Evolutionary conservation across 2,329 filamentous ascomycete genomes (phyloP).

Genomic region (Chaetomiaceae sp.): DNA sequence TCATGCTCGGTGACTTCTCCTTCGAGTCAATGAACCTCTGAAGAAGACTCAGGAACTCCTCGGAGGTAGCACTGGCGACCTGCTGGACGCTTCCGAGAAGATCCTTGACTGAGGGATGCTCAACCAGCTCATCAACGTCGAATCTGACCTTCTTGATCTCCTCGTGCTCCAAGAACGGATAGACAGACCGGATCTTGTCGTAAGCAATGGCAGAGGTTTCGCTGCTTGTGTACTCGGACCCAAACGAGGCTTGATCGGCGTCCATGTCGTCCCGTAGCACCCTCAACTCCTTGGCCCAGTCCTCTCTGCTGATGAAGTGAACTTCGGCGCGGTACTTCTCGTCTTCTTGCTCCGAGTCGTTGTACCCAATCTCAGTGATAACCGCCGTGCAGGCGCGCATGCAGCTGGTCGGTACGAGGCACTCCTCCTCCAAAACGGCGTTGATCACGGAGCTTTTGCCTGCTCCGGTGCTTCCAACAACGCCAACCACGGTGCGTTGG

Average conservation of each 20-base stretch:
- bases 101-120: slow-evolving; percentile 34
- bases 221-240: slow-evolving; percentile 30
- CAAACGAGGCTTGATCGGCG: slow-evolving; percentile 32
- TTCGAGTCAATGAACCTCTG: slow-evolving; percentile 53
- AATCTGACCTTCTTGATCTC: slow-evolving; percentile 36
- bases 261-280: slow-evolving; percentile 46
- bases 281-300: slow-evolving; percentile 51
- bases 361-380: slow-evolving; percentile 57
- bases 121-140: slow-evolving; percentile 39
- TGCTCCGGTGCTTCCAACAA: slow-evolving; percentile 58
- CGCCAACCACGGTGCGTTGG: slow-evolving; percentile 47
- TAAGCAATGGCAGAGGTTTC: slow-evolving; percentile 40
- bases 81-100: slow-evolving; percentile 44
- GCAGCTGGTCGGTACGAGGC: slow-evolving; percentile 42
- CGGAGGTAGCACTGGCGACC: slow-evolving; percentile 36
- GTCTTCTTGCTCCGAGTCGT: slow-evolving; percentile 37
- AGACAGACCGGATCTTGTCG: slow-evolving; percentile 48
- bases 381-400: slow-evolving; percentile 60
- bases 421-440: slow-evolving; percentile 57
- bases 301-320: slow-evolving; percentile 49
- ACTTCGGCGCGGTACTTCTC: slow-evolving; percentile 49
- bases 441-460: slow-evolving; percentile 63
- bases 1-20: slow-evolving; percentile 36
- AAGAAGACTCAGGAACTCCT: slow-evolving; percentile 42
- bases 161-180: slow-evolving; percentile 35